Base-by-base conservation (phyloP, 225 moss, liverwort and hornwort species). In the Pleurozium schreberi region DNA sequence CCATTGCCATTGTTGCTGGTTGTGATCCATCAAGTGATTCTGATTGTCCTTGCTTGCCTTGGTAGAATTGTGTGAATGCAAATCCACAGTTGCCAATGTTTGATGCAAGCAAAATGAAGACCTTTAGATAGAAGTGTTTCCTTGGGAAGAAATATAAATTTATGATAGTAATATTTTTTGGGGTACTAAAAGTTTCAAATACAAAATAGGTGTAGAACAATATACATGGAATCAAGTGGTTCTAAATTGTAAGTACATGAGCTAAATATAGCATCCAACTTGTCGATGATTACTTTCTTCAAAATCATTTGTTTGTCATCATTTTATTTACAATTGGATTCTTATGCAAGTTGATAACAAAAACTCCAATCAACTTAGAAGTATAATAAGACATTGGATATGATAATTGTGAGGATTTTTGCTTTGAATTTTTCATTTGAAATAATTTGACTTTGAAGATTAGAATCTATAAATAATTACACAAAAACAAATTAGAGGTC, bases 401-500 rank as follows among this genome's bases (percentile, higher is more conserved):
- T 1, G 1, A 71, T 17, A 71, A n/a, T n/a, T n/a, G n/a, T 0
- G 0, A 26, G 14, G 8, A 15, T 14, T 1, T 6, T 26, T 70
- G 42, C 15, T 2, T 70, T 0, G 1, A 70, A 12, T 42, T 27
- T 71, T 43, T 71, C 1, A 28, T 43, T 43, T 43, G n/a, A 23
- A 71, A 71, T 71, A 28, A 5, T 27, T 43, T 26, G 8, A 70
- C 42, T 25, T 70, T 8, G 40, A 5, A n/a, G 8, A 14, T 68
- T 23, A 12, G 25, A 69, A 23, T 40, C 13, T 67, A 67, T 3
- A 21, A 12, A 8, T 8, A 25, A 2, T 40, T 40, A 18, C 1
- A 25, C 5, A 40, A 69, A 25, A 23, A 13, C 25, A 69, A 40
- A n/a, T n/a, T 68, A 40, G 8, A 40, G 69, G 25, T 8, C 14